A percentile compares a stretch with the other conserved stretches of the same genome.
These are phyloP conservation scores for Diutina mesorugosa DNA, from an alignment of 1,139 yeast species.

Conservation along the genomic window DNA sequence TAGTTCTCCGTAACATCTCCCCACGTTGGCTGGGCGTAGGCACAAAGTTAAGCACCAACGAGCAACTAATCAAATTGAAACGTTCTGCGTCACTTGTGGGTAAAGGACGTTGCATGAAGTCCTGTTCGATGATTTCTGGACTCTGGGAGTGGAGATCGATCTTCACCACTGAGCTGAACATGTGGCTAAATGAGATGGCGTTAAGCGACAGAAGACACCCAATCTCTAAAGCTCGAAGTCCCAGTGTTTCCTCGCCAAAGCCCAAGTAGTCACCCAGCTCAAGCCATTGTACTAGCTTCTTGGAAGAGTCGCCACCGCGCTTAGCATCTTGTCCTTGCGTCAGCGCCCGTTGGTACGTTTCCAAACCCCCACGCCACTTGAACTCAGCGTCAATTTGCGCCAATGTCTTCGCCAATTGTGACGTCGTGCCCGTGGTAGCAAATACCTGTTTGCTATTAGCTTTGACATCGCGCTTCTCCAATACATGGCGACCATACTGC, in stretches of 20 bases:
- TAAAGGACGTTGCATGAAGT: conserved; percentile 67
- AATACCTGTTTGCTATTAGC: conserved; percentile 8
- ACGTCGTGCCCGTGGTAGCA: conserved; percentile 12
- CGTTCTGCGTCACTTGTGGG: conserved; percentile 32
- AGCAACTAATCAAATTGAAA: conserved; percentile 65
- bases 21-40: conserved; percentile 64
- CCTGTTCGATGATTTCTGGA: conserved; percentile 57
- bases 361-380: conserved; percentile 51
- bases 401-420: conserved; percentile 15
- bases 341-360: conserved; percentile 77
- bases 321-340: conserved; percentile 64
- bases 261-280: conserved; percentile 4
- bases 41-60: conserved; percentile 80
- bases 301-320: conserved; percentile 89
- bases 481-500: conserved; percentile 2
- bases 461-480: conserved; percentile 3
- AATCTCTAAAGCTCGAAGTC: conserved; percentile 51
- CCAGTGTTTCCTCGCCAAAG: neutral
- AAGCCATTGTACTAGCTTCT: conserved; percentile 60
- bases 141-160: conserved; percentile 80
- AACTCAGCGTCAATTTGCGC: conserved; percentile 52
- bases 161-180: conserved; percentile 37
- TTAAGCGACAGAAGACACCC: conserved; percentile 69
- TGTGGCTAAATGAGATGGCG: conserved; percentile 44
- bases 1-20: conserved; percentile 54